A percentile compares a stretch with the other conserved stretches of the same genome.
These are phyloP conservation scores for Suillus subluteus DNA, from an alignment of 768 basidiomycete genomes.

Conservation along the genomic window DNA sequence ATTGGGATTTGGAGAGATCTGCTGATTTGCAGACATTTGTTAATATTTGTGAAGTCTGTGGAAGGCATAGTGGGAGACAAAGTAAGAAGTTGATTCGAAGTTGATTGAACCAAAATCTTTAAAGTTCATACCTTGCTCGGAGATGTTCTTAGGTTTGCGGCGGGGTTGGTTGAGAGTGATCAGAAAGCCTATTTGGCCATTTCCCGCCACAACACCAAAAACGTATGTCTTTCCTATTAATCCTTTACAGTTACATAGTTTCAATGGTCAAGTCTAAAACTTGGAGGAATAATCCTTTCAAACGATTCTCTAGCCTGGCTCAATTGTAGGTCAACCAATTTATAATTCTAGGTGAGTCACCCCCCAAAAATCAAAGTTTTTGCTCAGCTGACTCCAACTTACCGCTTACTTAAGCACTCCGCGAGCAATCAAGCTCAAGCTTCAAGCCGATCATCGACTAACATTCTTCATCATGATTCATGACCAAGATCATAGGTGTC, in stretches of 20 bases:
- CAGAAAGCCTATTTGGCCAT: slow-evolving; percentile 33
- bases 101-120: slow-evolving; percentile 30
- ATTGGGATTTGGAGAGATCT: slow-evolving; percentile 28
- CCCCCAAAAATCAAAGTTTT: slow-evolving; percentile 5
- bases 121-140: slow-evolving; percentile 48
- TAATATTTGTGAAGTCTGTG: slow-evolving; percentile 23
- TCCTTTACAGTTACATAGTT: not conserved
- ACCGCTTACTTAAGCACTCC: slow-evolving; percentile 8
- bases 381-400: not conserved
- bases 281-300: not conserved
- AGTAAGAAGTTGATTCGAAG: slow-evolving; percentile 40
- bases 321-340: not conserved
- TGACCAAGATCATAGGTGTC: not conserved
- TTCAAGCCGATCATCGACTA: slow-evolving; percentile 1
- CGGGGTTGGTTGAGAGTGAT: slow-evolving; percentile 49
- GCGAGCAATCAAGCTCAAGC: slow-evolving; percentile 11
- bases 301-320: not conserved
- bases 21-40: slow-evolving; percentile 35
- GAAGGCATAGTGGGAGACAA: slow-evolving; percentile 19
- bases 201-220: slow-evolving; percentile 35
- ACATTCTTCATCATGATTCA: not conserved
- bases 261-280: not conserved
- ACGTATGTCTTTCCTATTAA: slow-evolving; percentile 7
- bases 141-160: slow-evolving; percentile 65
- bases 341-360: not conserved